phyloP scores from a whole-genome alignment of 139 green algal genomes.

The Chlorella sorokiniana region DNA sequence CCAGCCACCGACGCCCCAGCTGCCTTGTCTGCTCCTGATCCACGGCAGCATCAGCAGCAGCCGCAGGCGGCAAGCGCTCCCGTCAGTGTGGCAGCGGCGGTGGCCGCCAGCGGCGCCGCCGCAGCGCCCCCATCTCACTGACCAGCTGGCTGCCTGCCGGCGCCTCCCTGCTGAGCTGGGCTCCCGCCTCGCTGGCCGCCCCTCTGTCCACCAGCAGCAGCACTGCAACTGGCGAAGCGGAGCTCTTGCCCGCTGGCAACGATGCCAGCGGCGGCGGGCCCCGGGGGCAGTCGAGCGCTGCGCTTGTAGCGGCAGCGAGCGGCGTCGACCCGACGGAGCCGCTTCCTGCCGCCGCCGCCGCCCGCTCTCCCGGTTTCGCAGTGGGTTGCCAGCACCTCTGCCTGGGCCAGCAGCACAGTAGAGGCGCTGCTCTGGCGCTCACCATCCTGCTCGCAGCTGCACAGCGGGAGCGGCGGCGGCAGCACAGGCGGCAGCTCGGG shows the following conservation, averaged over 20 bases:
- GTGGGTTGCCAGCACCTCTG: slow-evolving; percentile 3
- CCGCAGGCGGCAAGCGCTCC: too few relatives aligned
- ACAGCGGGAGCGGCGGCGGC: not conserved
- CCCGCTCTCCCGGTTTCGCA: not conserved
- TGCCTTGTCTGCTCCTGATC: too few relatives aligned
- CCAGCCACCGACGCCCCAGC: too few relatives aligned
- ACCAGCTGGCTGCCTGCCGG: not conserved
- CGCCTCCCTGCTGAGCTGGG: not conserved
- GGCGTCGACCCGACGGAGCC: not conserved
- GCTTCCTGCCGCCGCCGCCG: not conserved
- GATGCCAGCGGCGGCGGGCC: too few relatives aligned
- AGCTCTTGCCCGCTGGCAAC: too few relatives aligned
- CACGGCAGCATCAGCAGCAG: not conserved
- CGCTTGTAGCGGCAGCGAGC: not conserved
- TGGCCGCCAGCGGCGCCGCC: not conserved
- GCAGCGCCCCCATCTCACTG: not conserved
- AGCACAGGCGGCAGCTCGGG: not conserved
- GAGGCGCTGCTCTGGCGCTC: slow-evolving; percentile 23
- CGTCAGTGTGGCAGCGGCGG: not conserved
- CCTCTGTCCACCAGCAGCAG: too few relatives aligned
- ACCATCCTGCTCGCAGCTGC: not conserved
- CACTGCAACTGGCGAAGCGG: too few relatives aligned
- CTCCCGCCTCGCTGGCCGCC: not conserved
- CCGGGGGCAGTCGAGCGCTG: not conserved
- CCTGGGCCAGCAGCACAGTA: slow-evolving; percentile 44